These are phyloP conservation scores for Fusarium veterinarium DNA, from an alignment of 2,329 filamentous ascomycete species.

Conservation along the genomic window DNA sequence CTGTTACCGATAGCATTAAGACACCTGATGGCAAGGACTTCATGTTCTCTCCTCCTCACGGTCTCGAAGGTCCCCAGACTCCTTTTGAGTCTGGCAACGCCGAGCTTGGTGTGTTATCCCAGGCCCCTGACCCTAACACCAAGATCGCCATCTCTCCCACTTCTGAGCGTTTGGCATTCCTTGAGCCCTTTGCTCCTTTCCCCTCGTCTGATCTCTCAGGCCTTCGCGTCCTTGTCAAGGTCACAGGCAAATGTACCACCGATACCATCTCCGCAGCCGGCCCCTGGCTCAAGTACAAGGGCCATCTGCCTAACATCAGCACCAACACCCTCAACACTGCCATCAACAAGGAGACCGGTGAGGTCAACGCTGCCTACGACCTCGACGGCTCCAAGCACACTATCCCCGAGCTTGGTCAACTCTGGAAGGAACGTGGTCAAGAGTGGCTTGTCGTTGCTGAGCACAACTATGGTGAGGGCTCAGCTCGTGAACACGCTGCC, in stretches of 20 bases:
- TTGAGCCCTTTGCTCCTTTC: slow-evolving; percentile 91
- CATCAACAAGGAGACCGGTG: slow-evolving; percentile 89
- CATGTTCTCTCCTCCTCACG: slow-evolving; percentile 83
- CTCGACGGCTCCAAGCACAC: slow-evolving; percentile 77
- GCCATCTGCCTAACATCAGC: slow-evolving; percentile 96
- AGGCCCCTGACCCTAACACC: slow-evolving; percentile 75
- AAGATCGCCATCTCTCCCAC: slow-evolving; percentile 83
- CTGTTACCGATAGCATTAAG: slow-evolving; percentile 84
- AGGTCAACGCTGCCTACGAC: slow-evolving; percentile 94
- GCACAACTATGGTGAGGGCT: slow-evolving; percentile 96
- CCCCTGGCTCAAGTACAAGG: slow-evolving; percentile 99
- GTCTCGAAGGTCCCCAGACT: slow-evolving; percentile 69
- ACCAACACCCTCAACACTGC: slow-evolving; percentile 98
- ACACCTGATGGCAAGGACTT: slow-evolving; percentile 85
- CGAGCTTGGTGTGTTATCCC: slow-evolving; percentile 77
- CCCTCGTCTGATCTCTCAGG: slow-evolving; percentile 78
- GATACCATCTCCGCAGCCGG: slow-evolving; percentile 97
- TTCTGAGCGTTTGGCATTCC: slow-evolving; percentile 89
- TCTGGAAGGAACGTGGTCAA: slow-evolving; percentile 80
- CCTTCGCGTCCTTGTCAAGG: slow-evolving; percentile 92
- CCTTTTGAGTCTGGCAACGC: slow-evolving; percentile 84
- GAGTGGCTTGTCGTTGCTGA: slow-evolving; percentile 96
- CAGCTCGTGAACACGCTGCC: slow-evolving; percentile 88
- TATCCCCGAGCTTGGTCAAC: slow-evolving; percentile 87
- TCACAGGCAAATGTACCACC: slow-evolving; percentile 96